Conservation (phyloP, 306 rosid species). For the Cucurbita maxima region DNA sequence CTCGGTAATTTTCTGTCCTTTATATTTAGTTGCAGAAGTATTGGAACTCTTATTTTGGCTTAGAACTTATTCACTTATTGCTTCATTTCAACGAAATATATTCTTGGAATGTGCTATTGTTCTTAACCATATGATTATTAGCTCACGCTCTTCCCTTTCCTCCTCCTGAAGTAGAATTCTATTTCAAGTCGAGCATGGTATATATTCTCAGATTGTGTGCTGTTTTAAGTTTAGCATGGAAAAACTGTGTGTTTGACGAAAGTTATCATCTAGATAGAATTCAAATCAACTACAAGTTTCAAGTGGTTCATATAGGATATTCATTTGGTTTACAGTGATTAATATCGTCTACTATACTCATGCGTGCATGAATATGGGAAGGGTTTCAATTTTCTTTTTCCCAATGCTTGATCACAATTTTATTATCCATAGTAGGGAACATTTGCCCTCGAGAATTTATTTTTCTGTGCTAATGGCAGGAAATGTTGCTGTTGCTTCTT, state of each 20-base stretch:
- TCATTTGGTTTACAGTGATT: not conserved
- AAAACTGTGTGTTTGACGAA: not conserved
- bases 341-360: not conserved
- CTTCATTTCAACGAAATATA: not conserved
- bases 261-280: not conserved
- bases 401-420: not conserved
- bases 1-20: slow-evolving; percentile 40
- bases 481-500: slow-evolving; percentile 87
- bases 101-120: not conserved
- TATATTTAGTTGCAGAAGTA: not conserved
- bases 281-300: not conserved
- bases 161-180: not conserved
- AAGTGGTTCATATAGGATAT: not conserved
- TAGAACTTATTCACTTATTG: not conserved
- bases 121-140: not conserved
- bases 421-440: not conserved
- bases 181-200: not conserved
- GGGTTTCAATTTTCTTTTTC: not conserved
- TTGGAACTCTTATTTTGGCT: not conserved
- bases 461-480: slow-evolving; percentile 46
- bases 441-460: not conserved
- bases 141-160: not conserved
- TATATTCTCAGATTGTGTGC: not conserved
- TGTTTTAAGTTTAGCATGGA: not conserved
- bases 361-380: not conserved